Base-by-base conservation (phyloP, 345 rosid genomes). In the Acer saccharum region DNA sequence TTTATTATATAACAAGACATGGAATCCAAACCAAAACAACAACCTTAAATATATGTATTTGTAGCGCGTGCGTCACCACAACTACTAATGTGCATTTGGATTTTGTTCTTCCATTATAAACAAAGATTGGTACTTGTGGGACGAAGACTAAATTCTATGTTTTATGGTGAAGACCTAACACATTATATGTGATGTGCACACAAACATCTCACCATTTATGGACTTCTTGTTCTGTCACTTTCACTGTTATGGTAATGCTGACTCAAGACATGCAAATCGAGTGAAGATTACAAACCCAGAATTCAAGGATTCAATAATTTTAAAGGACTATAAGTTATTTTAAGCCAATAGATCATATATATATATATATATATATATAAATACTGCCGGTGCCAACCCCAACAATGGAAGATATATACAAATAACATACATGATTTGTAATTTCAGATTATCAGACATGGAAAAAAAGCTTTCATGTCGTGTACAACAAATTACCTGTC, bases 401-500 rank as follows among this genome's bases (percentile, higher is more conserved):
- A 62, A n/a, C 9, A 9, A 44, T 10, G 39, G 10, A 64, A 0
- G 50, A 35, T 25, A 20, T n/a, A 46, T n/a, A 57, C 48, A 75
- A 18, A 65, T 61, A 35, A 52, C 23, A 62, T 10, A 63, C 11
- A 7, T 13, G 48, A 46, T 17, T 35, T 65, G 27, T 14, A 16
- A 39, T 70, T 13, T 70, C 41, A 14, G 10, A 69, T 67, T 18
- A 41, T 29, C 13, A n/a, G 54, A 68, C n/a, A 17, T 20, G 25
- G 13, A 32, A 32, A 17, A 16, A 4, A 65, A 0, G n/a, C 21
- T 41, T 1, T 58, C 63, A 58, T 58, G 5, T 57, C 67, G 1
- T 4, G 6, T 25, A 23, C 17, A 23, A 63, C 8, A 64, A 72
- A 52, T 75, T 75, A 89, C 79, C 80, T 71, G 69, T 48, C 76